Conservation (phyloP, 2,329 filamentous ascomycete genomes). For the Aplosporella prunicola region DNA sequence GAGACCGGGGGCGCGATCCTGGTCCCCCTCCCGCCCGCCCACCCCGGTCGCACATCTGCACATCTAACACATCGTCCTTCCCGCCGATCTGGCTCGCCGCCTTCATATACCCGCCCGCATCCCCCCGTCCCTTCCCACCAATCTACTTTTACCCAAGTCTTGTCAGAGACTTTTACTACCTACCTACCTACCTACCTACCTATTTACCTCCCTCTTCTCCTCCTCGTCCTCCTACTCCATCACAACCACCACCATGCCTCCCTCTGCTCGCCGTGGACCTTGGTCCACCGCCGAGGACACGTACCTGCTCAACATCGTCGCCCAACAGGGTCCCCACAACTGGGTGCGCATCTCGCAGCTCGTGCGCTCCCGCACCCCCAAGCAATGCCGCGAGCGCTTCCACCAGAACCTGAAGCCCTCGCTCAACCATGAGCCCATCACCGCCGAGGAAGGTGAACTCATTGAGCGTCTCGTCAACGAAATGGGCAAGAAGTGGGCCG, state of each 20-base stretch:
- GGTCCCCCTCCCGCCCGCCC: constrained; percentile 3
- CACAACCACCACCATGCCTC: constrained; percentile 14
- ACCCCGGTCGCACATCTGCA: constrained; percentile 12
- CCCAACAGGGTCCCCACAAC: constrained; percentile 65
- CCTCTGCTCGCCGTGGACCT: constrained; percentile 55
- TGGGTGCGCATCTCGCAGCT: constrained; percentile 79
- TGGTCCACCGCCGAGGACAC: constrained; percentile 74
- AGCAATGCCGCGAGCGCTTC: constrained; percentile 90
- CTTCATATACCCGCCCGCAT: constrained; percentile 11
- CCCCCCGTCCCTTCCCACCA: constrained; percentile 7
- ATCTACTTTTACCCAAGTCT: background rate
- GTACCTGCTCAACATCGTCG: constrained; percentile 60
- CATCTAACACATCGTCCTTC: constrained; percentile 11
- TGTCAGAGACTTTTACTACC: background rate
- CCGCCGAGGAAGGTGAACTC: constrained; percentile 60
- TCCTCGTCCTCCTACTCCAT: background rate
- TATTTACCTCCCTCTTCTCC: background rate
- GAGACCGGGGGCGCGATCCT: no score
- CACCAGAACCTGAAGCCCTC: constrained; percentile 88
- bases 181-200: constrained; percentile 1
- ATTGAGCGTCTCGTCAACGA: constrained; percentile 71
- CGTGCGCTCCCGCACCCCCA: constrained; percentile 71
- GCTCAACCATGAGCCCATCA: constrained; percentile 67
- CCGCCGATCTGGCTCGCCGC: constrained; percentile 11
- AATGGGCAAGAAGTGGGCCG: constrained; percentile 84